These are phyloP conservation scores for Xylariaceae sp. DNA, from an alignment of 2,329 filamentous ascomycete genomes.

Conservation along the genomic window DNA sequence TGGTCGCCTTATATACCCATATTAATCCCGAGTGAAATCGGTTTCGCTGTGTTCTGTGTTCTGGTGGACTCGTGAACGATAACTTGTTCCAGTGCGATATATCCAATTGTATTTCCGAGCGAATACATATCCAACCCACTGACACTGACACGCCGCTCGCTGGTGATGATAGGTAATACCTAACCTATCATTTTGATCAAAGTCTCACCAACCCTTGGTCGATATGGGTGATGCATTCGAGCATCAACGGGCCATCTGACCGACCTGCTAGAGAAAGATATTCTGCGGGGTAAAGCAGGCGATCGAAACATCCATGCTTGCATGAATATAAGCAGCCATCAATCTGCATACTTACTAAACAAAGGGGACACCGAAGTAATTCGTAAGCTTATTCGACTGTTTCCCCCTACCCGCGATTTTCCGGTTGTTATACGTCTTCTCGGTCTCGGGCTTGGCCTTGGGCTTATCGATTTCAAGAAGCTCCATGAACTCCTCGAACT, in stretches of 20 bases:
- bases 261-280: neutral
- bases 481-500: conserved; percentile 61
- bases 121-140: neutral
- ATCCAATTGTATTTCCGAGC: neutral
- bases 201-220: neutral
- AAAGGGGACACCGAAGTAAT: conserved; percentile 38
- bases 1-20: too few species aligned
- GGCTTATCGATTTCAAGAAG: conserved; percentile 52
- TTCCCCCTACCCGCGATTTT: conserved; percentile 10
- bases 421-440: conserved; percentile 34
- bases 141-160: neutral
- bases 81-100: too few species aligned
- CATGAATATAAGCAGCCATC: neutral
- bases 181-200: neutral
- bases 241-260: neutral
- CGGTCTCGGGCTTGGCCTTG: conserved; percentile 32
- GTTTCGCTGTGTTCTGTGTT: neutral
- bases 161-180: neutral
- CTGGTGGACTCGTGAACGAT: neutral
- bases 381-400: conserved; percentile 50
- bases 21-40: too few species aligned
- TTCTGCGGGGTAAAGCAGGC: too few species aligned
- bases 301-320: neutral
- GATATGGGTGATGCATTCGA: neutral
- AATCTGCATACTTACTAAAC: too few species aligned